These are phyloP conservation scores for Yarrowia divulgata DNA, from an alignment of 805 yeast species.

Conservation along the genomic window DNA sequence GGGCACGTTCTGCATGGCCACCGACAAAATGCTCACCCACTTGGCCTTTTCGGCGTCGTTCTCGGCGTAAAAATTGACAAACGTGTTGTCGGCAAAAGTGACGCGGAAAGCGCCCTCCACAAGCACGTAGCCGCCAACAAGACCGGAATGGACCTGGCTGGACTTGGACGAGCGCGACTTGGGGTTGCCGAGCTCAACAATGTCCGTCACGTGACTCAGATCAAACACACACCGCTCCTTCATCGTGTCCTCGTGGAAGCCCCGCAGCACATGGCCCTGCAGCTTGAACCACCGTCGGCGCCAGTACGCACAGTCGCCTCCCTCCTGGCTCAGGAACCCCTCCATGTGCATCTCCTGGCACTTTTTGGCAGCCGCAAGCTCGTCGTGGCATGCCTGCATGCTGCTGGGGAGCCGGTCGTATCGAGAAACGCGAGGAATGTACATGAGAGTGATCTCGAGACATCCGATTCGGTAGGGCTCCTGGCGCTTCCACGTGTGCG, in stretches of 20 bases:
- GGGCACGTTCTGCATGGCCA: slow-evolving; percentile 39
- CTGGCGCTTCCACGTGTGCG: slow-evolving; percentile 26
- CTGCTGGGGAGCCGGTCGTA: slow-evolving; percentile 57
- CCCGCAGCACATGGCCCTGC: slow-evolving; percentile 73
- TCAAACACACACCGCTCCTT: slow-evolving; percentile 73
- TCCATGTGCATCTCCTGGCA: slow-evolving; percentile 51
- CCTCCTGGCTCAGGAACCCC: slow-evolving; percentile 85
- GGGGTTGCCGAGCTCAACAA: slow-evolving; percentile 49
- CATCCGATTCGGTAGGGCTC: slow-evolving; percentile 57
- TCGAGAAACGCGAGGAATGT: slow-evolving; percentile 61
- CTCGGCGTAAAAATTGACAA: slow-evolving; percentile 84
- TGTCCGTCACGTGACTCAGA: slow-evolving; percentile 67
- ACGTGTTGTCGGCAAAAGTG: slow-evolving; percentile 78
- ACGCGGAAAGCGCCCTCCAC: slow-evolving; percentile 76
- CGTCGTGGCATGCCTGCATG: slow-evolving; percentile 54
- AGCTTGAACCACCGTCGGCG: slow-evolving; percentile 76
- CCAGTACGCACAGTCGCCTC: slow-evolving; percentile 86
- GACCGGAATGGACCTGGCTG: slow-evolving; percentile 59
- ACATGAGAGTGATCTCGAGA: slow-evolving; percentile 63
- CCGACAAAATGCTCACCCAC: slow-evolving; percentile 66
- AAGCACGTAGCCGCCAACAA: slow-evolving; percentile 43
- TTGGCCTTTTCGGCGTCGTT: slow-evolving; percentile 62
- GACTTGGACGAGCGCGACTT: slow-evolving; percentile 45
- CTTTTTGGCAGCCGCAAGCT: slow-evolving; percentile 45
- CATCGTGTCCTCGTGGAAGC: slow-evolving; percentile 69